Conservation (phyloP, 202 grass and related monocot species). For the Eragrostis tef region DNA sequence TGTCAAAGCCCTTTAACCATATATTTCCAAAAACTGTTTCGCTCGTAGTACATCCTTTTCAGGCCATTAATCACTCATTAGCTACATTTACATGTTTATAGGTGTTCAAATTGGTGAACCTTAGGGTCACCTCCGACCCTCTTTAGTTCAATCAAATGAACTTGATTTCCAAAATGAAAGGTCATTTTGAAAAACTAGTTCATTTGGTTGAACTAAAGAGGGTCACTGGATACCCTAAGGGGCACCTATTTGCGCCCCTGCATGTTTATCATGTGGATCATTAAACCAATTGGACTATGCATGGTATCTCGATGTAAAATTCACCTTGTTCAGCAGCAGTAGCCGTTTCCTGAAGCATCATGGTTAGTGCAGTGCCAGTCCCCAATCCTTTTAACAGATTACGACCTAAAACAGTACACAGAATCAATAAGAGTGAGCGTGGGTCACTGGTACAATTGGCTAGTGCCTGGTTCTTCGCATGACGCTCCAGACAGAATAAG, state of each 20-base stretch:
- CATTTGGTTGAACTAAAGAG: no score
- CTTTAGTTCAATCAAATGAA: no score
- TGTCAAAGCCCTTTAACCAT: background rate
- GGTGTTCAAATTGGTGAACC: no score
- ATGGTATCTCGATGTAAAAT: conserved; percentile 9
- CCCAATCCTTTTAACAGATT: conserved; percentile 60
- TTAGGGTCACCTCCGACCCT: no score
- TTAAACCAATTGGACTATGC: background rate
- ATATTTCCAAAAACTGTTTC: background rate
- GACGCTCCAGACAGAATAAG: background rate
- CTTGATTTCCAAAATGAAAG: no score
- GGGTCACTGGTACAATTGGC: no score
- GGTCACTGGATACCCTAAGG: no score
- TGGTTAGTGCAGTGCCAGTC: conserved; percentile 26
- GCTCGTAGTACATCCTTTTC: background rate
- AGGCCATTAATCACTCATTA: background rate
- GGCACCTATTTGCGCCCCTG: no score
- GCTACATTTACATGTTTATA: conserved; percentile 1
- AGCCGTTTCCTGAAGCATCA: conserved; percentile 45
- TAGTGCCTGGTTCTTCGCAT: background rate
- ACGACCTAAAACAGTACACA: conserved; percentile 34
- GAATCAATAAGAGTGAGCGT: background rate
- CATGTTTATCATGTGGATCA: background rate
- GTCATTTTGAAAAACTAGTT: no score
- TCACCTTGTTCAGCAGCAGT: conserved; percentile 68